These are phyloP conservation scores for Metschnikowia vanudenii DNA, from an alignment of 805 yeast genomes.

Conservation along the genomic window DNA sequence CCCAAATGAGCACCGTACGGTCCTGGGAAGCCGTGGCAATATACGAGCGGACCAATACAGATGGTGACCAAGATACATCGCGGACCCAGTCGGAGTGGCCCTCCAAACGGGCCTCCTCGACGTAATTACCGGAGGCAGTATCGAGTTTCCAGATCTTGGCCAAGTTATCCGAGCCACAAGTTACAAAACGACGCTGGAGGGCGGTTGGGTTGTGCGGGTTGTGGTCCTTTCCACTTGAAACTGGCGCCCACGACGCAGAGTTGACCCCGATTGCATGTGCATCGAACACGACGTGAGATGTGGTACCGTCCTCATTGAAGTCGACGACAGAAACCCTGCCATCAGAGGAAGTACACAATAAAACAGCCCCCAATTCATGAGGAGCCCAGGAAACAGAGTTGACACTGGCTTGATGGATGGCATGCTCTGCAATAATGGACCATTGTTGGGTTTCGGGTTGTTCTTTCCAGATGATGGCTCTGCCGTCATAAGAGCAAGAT, in stretches of 20 bases:
- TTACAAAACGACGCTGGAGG: conserved; percentile 69
- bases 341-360: conserved; percentile 89
- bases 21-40: conserved; percentile 98
- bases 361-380: conserved; percentile 90
- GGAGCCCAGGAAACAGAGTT: conserved; percentile 97
- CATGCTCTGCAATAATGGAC: conserved; percentile 83
- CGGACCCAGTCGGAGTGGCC: conserved; percentile 99
- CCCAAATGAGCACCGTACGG: conserved; percentile 92
- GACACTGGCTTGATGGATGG: conserved; percentile 89
- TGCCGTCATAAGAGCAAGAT: conserved; percentile 93
- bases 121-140: conserved; percentile 52
- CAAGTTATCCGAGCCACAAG: conserved; percentile 93
- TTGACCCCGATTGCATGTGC: conserved; percentile 96
- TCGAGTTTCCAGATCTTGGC: conserved; percentile 88
- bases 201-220: conserved; percentile 8
- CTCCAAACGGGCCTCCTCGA: conserved; percentile 70
- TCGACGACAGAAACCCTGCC: conserved; percentile 90
- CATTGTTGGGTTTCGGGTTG: conserved; percentile 74
- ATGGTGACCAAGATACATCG: conserved; percentile 98
- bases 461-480: conserved; percentile 92
- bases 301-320: conserved; percentile 84
- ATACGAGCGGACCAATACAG: conserved; percentile 79
- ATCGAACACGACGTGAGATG: conserved; percentile 57
- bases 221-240: conserved; percentile 34
- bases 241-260: conserved; percentile 93